Conservation (phyloP, 192 early-diverging fungal species). For the Dissophora ornata region DNA sequence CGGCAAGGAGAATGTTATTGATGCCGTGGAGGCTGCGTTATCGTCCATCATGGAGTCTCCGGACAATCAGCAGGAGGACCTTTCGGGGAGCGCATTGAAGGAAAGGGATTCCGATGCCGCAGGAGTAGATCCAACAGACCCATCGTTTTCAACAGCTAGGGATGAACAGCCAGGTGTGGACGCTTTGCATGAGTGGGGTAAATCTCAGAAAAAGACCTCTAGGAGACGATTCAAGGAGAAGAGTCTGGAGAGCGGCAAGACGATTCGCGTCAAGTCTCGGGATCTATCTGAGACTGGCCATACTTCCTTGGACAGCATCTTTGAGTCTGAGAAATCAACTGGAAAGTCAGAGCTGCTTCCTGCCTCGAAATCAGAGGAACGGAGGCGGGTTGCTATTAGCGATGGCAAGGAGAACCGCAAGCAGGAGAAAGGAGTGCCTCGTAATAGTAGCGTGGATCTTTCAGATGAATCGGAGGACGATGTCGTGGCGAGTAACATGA, state of each 20-base stretch:
- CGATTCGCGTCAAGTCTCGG: conserved; percentile 4
- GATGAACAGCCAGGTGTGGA: conserved; percentile 4
- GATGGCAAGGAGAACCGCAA: too few relatives aligned
- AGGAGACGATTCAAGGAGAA: conserved; percentile 21
- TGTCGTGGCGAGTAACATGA: not conserved
- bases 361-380: not conserved
- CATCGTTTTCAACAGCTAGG: conserved; percentile 36
- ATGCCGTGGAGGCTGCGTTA: conserved; percentile 66
- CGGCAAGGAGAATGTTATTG: conserved; percentile 29
- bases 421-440: not conserved
- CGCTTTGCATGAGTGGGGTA: conserved; percentile 40
- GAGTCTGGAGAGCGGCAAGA: conserved; percentile 14
- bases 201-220: conserved; percentile 19
- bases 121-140: conserved; percentile 18
- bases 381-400: not conserved
- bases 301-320: conserved; percentile 8
- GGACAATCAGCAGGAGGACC: conserved; percentile 22
- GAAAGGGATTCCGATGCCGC: not conserved
- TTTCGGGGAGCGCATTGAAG: not conserved
- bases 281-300: conserved; percentile 15
- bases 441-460: not conserved
- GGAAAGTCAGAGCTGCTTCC: not conserved
- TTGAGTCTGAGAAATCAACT: conserved; percentile 4
- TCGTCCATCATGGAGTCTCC: conserved; percentile 63
- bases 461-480: not conserved